Percentiles rank a stretch among this genome's conserved stretches.
phyloP scores from a whole-genome alignment of 441 rosid genomes.

The Erodium texanum region DNA sequence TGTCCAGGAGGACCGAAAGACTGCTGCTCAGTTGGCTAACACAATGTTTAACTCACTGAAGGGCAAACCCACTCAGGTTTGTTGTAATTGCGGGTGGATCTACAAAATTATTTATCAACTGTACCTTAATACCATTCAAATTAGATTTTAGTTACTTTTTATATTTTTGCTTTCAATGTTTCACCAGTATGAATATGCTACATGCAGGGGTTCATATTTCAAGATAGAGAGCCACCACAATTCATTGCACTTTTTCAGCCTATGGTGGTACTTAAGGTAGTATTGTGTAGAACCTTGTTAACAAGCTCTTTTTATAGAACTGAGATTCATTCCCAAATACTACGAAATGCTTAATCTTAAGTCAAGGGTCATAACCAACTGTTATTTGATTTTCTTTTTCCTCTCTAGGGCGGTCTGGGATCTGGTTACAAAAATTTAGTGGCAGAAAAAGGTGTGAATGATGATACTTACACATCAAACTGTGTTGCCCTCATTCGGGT shows the following conservation, averaged over 20 bases:
- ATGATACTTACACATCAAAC: constrained; percentile 70
- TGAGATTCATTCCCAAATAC: not conserved
- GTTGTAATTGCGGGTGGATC: not conserved
- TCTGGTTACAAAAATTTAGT: constrained; percentile 61
- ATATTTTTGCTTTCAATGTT: not conserved
- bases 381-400: constrained; percentile 1
- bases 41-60: constrained; percentile 73
- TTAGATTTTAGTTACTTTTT: not conserved
- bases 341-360: constrained; percentile 11
- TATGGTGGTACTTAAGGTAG: constrained; percentile 86
- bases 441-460: constrained; percentile 52
- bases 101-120: not conserved
- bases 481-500: constrained; percentile 68
- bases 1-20: constrained; percentile 75
- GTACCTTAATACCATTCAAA: not conserved
- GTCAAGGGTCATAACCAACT: not conserved
- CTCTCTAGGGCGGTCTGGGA: constrained; percentile 81
- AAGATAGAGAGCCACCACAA: constrained; percentile 96
- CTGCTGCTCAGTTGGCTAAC: constrained; percentile 66
- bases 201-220: constrained; percentile 72
- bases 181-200: not conserved
- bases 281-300: constrained; percentile 5
- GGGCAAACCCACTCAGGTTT: constrained; percentile 92
- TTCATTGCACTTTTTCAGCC: constrained; percentile 91
- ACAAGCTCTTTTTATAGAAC: constrained; percentile 7